These are phyloP conservation scores for Shiraia sp. DNA, from an alignment of 2,329 filamentous ascomycete genomes.

Conservation along the genomic window DNA sequence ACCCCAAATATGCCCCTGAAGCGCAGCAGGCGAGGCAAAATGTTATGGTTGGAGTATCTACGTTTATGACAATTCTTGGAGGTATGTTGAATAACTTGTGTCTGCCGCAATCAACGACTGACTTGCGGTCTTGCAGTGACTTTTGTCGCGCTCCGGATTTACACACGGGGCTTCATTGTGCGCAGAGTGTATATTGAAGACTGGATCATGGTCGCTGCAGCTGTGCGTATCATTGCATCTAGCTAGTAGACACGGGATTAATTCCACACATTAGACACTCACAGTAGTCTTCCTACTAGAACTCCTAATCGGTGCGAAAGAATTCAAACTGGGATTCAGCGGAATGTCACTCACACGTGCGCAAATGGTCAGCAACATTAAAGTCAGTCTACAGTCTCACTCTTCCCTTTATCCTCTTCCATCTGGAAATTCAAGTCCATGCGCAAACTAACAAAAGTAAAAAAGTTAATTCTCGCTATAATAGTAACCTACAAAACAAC, in stretches of 20 bases:
- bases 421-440: too few species aligned
- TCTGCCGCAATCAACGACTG: not conserved
- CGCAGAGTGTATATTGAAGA: slow-evolving; percentile 33
- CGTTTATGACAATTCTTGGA: slow-evolving; percentile 21
- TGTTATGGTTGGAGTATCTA: slow-evolving; percentile 18
- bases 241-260: not conserved
- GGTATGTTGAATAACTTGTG: slow-evolving; percentile 10
- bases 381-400: slow-evolving; percentile 15
- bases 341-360: slow-evolving; percentile 12
- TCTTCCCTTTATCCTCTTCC: too few species aligned
- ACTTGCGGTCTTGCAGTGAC: slow-evolving; percentile 15
- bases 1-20: slow-evolving; percentile 14
- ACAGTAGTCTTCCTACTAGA: slow-evolving; percentile 16
- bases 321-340: slow-evolving; percentile 23
- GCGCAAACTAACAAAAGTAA: too few species aligned
- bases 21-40: slow-evolving; percentile 22
- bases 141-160: slow-evolving; percentile 23
- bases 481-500: slow-evolving; percentile 28
- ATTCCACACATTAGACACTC: slow-evolving; percentile 12
- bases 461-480: slow-evolving; percentile 20
- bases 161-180: slow-evolving; percentile 29
- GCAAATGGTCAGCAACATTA: slow-evolving; percentile 16
- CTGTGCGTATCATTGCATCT: slow-evolving; percentile 14
- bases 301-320: slow-evolving; percentile 13
- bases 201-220: slow-evolving; percentile 29